Evolutionary conservation across 805 yeast genomes (phyloP).

Genomic region (Pichia rugopelliculosa): DNA sequence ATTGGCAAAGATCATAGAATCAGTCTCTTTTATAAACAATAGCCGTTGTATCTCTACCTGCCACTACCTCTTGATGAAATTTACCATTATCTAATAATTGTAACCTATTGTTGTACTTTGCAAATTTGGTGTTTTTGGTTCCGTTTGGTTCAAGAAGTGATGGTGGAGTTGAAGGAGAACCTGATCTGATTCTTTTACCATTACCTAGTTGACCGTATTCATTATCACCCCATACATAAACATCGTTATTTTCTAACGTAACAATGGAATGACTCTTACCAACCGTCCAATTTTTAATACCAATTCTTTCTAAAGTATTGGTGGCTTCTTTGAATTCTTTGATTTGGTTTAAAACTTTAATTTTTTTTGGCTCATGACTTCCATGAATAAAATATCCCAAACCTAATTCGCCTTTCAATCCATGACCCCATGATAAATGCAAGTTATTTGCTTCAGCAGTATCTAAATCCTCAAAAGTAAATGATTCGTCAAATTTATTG

Average conservation of each 20-base stretch:
- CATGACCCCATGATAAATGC: slow-evolving; percentile 70
- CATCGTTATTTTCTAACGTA: slow-evolving; percentile 54
- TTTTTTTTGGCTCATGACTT: slow-evolving; percentile 54
- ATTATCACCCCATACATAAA: slow-evolving; percentile 79
- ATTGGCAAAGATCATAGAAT: neutral
- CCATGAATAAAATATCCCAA: slow-evolving; percentile 69
- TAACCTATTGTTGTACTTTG: slow-evolving; percentile 37
- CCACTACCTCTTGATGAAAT: slow-evolving; percentile 49
- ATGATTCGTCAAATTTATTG: slow-evolving; percentile 2
- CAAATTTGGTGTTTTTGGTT: slow-evolving; percentile 14
- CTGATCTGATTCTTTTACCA: slow-evolving; percentile 58
- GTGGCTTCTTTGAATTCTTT: slow-evolving; percentile 48
- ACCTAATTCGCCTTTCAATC: slow-evolving; percentile 82
- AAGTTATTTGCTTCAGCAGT: slow-evolving; percentile 26
- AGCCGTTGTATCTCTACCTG: slow-evolving; percentile 58
- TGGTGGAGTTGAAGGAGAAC: slow-evolving; percentile 49
- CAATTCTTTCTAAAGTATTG: slow-evolving; percentile 36
- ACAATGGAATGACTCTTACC: slow-evolving; percentile 64
- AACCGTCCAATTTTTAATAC: slow-evolving; percentile 44
- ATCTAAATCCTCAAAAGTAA: slow-evolving; percentile 14
- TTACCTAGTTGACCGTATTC: slow-evolving; percentile 78
- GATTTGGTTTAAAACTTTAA: slow-evolving; percentile 41
- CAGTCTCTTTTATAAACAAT: slow-evolving; percentile 42
- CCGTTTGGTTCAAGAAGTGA: slow-evolving; percentile 47
- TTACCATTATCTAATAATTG: slow-evolving; percentile 30